phyloP scores from a whole-genome alignment of 176 grass and related monocot species.

The Poa annua region DNA sequence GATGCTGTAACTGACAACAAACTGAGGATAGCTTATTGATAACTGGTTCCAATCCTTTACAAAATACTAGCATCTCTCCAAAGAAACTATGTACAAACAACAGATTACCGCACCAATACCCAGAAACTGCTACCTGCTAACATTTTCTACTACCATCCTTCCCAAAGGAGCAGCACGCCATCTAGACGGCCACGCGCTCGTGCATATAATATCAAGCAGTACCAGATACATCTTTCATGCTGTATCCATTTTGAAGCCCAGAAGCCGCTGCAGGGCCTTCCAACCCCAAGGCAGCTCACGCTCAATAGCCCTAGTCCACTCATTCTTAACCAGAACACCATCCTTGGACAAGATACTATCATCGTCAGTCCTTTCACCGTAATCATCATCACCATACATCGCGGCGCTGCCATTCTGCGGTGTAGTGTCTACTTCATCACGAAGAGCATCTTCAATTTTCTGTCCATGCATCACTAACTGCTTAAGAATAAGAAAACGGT shows the following conservation, averaged over 20 bases:
- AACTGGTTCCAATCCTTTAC: constrained; percentile 31
- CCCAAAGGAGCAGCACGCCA: neutral
- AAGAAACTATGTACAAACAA: constrained; percentile 42
- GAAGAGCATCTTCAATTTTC: constrained; percentile 15
- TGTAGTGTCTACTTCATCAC: neutral
- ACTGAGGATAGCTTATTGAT: constrained; percentile 39
- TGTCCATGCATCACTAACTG: constrained; percentile 26
- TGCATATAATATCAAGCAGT: neutral
- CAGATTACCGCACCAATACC: neutral
- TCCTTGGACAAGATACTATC: constrained; percentile 32
- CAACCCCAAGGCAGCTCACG: constrained; percentile 68
- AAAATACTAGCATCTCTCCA: constrained; percentile 30
- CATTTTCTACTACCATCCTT: constrained; percentile 31
- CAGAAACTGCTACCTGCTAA: constrained; percentile 20
- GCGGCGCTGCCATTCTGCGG: neutral
- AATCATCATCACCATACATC: neutral
- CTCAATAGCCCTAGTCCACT: constrained; percentile 23
- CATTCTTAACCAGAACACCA: constrained; percentile 30
- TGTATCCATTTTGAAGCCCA: constrained; percentile 55
- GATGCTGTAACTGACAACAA: neutral
- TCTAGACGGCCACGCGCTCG: neutral
- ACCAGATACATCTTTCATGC: constrained; percentile 45
- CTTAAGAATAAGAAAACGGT: neutral
- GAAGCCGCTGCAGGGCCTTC: constrained; percentile 54
- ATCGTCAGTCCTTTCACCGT: constrained; percentile 22